phyloP scores from a whole-genome alignment of 1,284 basidiomycete genomes.

The Trichosporon inkin region DNA sequence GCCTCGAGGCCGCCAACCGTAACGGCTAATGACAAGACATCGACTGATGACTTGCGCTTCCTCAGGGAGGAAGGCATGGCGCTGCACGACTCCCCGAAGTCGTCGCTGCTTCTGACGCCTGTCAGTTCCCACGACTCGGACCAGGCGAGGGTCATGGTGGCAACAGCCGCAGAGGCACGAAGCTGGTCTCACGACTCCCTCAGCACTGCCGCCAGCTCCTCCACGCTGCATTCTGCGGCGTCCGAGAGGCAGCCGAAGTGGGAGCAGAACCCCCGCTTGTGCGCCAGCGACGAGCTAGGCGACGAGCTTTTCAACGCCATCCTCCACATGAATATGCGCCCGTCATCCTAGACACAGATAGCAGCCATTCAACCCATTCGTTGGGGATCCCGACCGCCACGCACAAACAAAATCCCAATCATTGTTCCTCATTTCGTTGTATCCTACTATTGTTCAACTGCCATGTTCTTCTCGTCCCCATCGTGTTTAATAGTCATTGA shows the following conservation, averaged over 20 bases:
- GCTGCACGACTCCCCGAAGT: not conserved
- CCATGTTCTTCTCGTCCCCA: not conserved
- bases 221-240: not conserved
- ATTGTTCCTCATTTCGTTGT: not conserved
- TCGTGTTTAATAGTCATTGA: slow-evolving; percentile 1
- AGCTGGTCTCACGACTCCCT: not conserved
- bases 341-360: not conserved
- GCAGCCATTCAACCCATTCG: not conserved
- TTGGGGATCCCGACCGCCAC: not conserved
- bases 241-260: not conserved
- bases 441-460: not conserved
- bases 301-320: not conserved
- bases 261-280: not conserved
- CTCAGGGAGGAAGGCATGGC: not conserved
- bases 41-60: not conserved
- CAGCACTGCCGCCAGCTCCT: not conserved
- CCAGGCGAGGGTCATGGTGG: not conserved
- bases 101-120: not conserved
- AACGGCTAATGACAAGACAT: not conserved
- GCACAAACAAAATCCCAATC: not conserved
- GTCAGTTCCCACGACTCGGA: not conserved
- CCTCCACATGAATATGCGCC: not conserved
- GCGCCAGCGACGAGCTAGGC: not conserved
- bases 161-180: not conserved
- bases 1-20: not conserved